Conservation (phyloP, 1,284 basidiomycete genomes). For the Ceratobasidium theobromae region DNA sequence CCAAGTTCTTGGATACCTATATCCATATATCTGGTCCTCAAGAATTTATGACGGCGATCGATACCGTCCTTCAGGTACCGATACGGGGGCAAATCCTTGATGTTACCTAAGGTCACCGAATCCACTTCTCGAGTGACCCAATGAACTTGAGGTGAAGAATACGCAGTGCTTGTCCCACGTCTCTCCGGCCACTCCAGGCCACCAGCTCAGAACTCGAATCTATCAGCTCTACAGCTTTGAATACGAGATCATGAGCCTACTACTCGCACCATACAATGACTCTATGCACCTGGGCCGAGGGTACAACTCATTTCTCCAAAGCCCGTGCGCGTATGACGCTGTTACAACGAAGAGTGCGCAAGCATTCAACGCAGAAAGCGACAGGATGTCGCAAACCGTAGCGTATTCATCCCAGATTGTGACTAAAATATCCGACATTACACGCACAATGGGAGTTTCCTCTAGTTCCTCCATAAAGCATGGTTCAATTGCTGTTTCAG, state of each 20-base stretch:
- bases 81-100: too few relatives aligned
- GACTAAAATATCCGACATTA: neutral
- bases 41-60: too few relatives aligned
- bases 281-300: constrained; percentile 11
- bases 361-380: neutral
- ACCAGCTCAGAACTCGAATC: too few relatives aligned
- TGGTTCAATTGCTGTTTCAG: neutral
- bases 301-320: constrained; percentile 13
- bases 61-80: too few relatives aligned
- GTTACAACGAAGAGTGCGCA: neutral
- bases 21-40: too few relatives aligned
- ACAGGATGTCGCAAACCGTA: neutral
- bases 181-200: too few relatives aligned
- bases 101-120: too few relatives aligned
- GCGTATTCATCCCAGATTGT: constrained; percentile 3
- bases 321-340: neutral
- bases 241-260: neutral
- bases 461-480: neutral
- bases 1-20: too few relatives aligned
- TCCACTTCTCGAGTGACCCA: too few relatives aligned
- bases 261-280: constrained; percentile 2
- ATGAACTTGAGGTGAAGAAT: too few relatives aligned
- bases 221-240: neutral
- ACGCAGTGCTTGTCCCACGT: too few relatives aligned
- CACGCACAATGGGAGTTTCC: constrained; percentile 4